Conservation (phyloP, 768 basidiomycete species). For the Erythrobasidium yunnanense region DNA sequence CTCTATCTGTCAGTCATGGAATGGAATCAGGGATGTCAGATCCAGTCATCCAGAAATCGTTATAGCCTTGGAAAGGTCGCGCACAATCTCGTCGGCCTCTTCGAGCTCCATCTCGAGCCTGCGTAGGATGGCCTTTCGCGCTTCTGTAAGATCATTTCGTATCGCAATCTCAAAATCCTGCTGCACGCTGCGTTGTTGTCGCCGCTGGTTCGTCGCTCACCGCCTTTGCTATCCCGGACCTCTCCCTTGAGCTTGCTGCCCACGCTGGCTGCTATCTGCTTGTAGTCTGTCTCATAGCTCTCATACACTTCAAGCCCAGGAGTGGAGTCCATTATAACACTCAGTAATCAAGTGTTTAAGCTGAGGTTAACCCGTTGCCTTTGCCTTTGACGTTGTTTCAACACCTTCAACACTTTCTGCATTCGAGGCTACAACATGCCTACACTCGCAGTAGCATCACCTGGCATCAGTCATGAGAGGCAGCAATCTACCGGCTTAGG, state of each 20-base stretch:
- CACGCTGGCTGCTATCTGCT: constrained; percentile 1
- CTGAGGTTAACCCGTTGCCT: background rate
- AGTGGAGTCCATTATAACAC: constrained; percentile 25
- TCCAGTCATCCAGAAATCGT: background rate
- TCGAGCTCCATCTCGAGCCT: constrained; percentile 90
- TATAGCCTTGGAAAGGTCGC: constrained; percentile 32
- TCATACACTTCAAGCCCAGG: constrained; percentile 26
- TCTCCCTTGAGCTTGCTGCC: constrained; percentile 21
- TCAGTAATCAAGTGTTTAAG: background rate
- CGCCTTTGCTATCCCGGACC: constrained; percentile 18
- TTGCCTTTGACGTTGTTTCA: too few relatives aligned
- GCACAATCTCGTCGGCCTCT: constrained; percentile 93
- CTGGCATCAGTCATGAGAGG: background rate
- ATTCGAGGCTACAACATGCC: background rate
- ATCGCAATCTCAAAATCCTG: background rate
- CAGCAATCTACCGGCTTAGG: background rate
- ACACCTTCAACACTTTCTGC: background rate
- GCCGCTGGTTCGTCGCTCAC: background rate
- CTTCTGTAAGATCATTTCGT: constrained; percentile 50
- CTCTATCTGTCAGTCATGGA: constrained; percentile 71
- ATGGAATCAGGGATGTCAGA: background rate
- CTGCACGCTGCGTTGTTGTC: too few relatives aligned
- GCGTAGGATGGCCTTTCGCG: constrained; percentile 65
- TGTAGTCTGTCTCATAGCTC: constrained; percentile 27
- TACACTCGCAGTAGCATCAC: background rate